Conservation (phyloP, 768 basidiomycete species). For the Brasilioporus rufonigricans region DNA sequence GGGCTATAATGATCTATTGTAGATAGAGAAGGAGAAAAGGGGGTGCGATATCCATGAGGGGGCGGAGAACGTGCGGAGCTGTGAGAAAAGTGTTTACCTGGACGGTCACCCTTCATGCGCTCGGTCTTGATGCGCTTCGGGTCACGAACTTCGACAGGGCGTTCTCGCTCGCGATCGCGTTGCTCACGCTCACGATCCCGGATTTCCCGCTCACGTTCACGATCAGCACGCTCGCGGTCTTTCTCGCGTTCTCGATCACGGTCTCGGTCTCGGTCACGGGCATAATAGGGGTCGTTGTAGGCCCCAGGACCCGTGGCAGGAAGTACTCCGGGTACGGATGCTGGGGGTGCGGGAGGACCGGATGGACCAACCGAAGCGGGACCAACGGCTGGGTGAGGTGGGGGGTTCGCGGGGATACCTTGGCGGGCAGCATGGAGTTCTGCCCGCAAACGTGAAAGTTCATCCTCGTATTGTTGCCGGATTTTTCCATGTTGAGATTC, state of each 20-base stretch:
- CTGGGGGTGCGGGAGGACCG: conserved; percentile 31
- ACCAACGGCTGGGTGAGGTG: conserved; percentile 35
- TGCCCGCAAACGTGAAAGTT: conserved; percentile 66
- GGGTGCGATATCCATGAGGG: conserved; percentile 32
- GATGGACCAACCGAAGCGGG: conserved; percentile 35
- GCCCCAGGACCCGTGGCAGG: conserved; percentile 30
- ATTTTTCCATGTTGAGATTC: conserved; percentile 87
- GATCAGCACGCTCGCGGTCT: conserved; percentile 39
- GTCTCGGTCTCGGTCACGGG: conserved; percentile 36
- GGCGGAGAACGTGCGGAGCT: conserved; percentile 29
- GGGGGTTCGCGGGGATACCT: conserved; percentile 33
- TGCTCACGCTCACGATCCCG: conserved; percentile 36
- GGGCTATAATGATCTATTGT: conserved; percentile 35
- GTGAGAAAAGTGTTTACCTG: conserved; percentile 35
- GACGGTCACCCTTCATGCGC: conserved; percentile 43
- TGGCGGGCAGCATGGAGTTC: conserved; percentile 60
- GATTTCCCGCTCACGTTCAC: conserved; percentile 39
- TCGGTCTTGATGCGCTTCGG: conserved; percentile 61
- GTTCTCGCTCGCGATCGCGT: conserved; percentile 47
- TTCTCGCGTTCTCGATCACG: conserved; percentile 42
- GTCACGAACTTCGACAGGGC: conserved; percentile 49
- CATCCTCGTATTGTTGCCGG: conserved; percentile 83
- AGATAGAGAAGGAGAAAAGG: conserved; percentile 25
- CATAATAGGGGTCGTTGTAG: conserved; percentile 39
- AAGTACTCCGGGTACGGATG: conserved; percentile 30